Conservation (phyloP, 768 basidiomycete species). For the Galerina sulciceps region DNA sequence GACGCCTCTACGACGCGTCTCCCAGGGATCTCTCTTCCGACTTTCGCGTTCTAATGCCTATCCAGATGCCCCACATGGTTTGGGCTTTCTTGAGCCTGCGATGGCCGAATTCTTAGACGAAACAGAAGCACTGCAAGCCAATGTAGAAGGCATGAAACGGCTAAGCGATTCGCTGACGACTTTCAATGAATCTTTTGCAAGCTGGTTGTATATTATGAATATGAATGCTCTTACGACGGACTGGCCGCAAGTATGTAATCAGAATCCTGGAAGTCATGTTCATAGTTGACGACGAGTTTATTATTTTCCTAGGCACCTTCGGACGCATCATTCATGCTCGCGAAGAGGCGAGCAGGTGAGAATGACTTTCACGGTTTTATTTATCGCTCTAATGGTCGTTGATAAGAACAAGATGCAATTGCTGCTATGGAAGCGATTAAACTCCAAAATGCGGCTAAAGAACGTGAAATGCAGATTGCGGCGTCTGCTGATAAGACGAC, state of each 20-base stretch:
- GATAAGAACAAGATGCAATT: slow-evolving; percentile 61
- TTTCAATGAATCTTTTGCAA: slow-evolving; percentile 94
- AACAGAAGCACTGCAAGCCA: slow-evolving; percentile 76
- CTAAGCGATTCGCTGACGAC: slow-evolving; percentile 78
- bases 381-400: not conserved
- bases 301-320: slow-evolving; percentile 53
- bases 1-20: slow-evolving; percentile 87
- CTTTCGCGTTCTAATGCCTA: slow-evolving; percentile 78
- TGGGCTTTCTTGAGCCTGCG: slow-evolving; percentile 85
- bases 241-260: slow-evolving; percentile 75
- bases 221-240: slow-evolving; percentile 96
- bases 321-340: slow-evolving; percentile 61
- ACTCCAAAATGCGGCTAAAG: slow-evolving; percentile 35
- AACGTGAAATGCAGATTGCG: slow-evolving; percentile 37
- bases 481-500: slow-evolving; percentile 42
- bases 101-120: slow-evolving; percentile 90
- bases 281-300: not conserved
- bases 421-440: slow-evolving; percentile 58
- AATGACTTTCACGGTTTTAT: slow-evolving; percentile 5
- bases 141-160: slow-evolving; percentile 70
- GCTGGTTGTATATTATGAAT: slow-evolving; percentile 89
- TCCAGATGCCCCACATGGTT: slow-evolving; percentile 78
- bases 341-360: slow-evolving; percentile 63
- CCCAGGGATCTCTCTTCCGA: slow-evolving; percentile 88
- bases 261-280: not conserved